Percentiles rank a stretch among this genome's conserved stretches.
Conservation (phyloP, 2,329 filamentous ascomycete genomes). For the Dryadomyces sulphureus region DNA sequence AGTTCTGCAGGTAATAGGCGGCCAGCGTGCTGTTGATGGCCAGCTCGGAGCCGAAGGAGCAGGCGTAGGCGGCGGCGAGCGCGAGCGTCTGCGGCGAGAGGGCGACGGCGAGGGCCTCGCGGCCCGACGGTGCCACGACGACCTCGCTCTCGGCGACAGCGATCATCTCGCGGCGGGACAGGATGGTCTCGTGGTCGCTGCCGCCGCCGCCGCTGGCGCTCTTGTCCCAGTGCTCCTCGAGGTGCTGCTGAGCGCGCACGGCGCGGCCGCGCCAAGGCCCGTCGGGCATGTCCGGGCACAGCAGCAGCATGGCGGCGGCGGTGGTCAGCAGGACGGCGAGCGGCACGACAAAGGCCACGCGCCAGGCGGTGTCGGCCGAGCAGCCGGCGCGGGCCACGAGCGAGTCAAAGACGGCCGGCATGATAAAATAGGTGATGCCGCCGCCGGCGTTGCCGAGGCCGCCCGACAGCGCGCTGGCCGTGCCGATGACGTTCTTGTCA, state of each 20-base stretch:
- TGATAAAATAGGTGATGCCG: constrained; percentile 84
- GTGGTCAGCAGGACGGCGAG: constrained; percentile 58
- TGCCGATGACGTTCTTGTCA: constrained; percentile 83
- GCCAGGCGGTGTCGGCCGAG: constrained; percentile 58
- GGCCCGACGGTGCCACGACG: constrained; percentile 37
- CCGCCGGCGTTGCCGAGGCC: constrained; percentile 81
- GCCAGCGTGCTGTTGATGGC: constrained; percentile 46
- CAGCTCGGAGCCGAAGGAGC: constrained; percentile 48
- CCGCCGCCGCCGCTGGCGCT: not conserved
- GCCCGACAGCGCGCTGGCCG: constrained; percentile 71
- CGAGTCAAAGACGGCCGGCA: constrained; percentile 79
- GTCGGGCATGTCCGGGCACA: constrained; percentile 69
- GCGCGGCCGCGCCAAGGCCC: constrained; percentile 68
- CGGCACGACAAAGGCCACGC: constrained; percentile 71
- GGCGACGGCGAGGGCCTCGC: constrained; percentile 28
- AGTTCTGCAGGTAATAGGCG: constrained; percentile 45
- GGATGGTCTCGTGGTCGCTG: constrained; percentile 27
- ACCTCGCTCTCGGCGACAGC: constrained; percentile 38
- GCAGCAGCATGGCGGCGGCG: constrained; percentile 52
- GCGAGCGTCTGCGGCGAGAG: constrained; percentile 39
- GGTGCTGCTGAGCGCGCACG: constrained; percentile 37
- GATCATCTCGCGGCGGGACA: constrained; percentile 35
- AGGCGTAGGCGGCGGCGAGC: constrained; percentile 42
- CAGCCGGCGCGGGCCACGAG: constrained; percentile 46
- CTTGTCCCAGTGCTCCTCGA: constrained; percentile 25